A percentile compares a stretch with the other conserved stretches of the same genome.
Conservation (phyloP, 768 basidiomycete genomes). For the Xerocomus brunneocitrinus region DNA sequence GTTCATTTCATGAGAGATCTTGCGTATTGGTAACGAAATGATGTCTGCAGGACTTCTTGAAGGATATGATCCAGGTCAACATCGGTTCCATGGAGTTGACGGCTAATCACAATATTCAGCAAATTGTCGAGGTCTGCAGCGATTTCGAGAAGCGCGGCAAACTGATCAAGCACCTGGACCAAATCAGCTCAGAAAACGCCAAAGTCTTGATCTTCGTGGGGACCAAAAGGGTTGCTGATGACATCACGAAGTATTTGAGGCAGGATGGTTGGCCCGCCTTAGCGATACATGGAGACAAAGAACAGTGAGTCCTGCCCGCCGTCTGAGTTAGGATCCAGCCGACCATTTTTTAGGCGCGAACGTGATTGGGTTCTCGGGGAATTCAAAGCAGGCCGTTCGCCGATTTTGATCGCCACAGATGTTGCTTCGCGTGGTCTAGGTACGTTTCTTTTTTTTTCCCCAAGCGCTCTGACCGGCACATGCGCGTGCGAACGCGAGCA, state of each 20-base stretch:
- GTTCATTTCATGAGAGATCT: neutral
- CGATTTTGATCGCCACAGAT: conserved; percentile 97
- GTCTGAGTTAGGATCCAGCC: neutral
- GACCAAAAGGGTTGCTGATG: conserved; percentile 96
- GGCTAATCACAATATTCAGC: conserved; percentile 96
- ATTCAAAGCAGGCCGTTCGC: conserved; percentile 96
- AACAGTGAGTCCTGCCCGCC: conserved; percentile 61
- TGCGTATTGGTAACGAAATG: neutral
- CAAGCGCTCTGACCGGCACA: conserved; percentile 31
- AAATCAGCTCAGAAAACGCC: conserved; percentile 93
- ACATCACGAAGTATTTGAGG: conserved; percentile 95
- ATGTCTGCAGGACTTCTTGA: conserved; percentile 74
- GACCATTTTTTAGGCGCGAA: conserved; percentile 60
- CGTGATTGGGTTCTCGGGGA: conserved; percentile 99
- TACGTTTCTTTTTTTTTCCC: conserved; percentile 57
- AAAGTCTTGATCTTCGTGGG: conserved; percentile 99
- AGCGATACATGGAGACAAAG: conserved; percentile 99
- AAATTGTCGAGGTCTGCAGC: conserved; percentile 93
- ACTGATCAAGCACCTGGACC: conserved; percentile 93
- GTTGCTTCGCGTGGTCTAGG: conserved; percentile 99
- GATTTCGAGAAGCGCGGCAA: conserved; percentile 97
- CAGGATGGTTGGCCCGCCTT: conserved; percentile 99
- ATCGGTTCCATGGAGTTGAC: conserved; percentile 98
- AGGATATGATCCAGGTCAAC: conserved; percentile 97
- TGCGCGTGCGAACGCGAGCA: conserved; percentile 31